Evolutionary conservation across 108 stramenopile genomes (phyloP).

Genomic region (Cyclotella atomus): DNA sequence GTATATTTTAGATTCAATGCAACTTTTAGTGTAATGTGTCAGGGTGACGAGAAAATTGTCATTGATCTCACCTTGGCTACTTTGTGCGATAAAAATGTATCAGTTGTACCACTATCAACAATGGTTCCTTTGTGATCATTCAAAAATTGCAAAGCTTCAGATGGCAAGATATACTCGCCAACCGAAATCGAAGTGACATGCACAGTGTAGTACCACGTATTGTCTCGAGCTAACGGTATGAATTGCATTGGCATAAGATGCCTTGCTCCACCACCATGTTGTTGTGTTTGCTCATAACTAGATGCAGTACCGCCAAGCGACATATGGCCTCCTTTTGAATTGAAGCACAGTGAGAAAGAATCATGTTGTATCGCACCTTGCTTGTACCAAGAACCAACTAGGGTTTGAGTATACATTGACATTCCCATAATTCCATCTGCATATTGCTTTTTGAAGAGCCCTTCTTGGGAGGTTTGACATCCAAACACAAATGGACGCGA

Average conservation of each 20-base stretch:
- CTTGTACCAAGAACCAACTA: conserved; percentile 46
- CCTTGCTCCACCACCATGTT: not conserved
- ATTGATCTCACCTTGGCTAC: conserved; percentile 35
- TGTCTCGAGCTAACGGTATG: conserved; percentile 45
- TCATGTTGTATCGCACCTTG: conserved; percentile 54
- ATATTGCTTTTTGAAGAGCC: conserved; percentile 91
- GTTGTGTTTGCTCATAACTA: conserved; percentile 50
- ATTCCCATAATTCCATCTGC: conserved; percentile 97
- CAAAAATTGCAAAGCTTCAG: conserved; percentile 41
- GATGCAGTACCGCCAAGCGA: conserved; percentile 63
- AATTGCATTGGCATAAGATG: conserved; percentile 65
- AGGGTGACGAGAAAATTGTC: not conserved
- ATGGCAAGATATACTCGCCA: conserved; percentile 21
- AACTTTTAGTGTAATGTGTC: too few relatives aligned
- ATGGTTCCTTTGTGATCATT: conserved; percentile 91
- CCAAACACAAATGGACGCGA: conserved; percentile 90
- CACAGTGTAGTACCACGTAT: conserved; percentile 61
- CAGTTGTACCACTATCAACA: conserved; percentile 96
- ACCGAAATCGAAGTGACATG: conserved; percentile 44
- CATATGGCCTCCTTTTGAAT: conserved; percentile 57
- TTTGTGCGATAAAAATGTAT: conserved; percentile 86
- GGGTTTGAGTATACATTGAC: conserved; percentile 59
- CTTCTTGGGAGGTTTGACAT: conserved; percentile 87
- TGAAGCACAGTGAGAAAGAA: conserved; percentile 76
- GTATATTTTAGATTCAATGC: too few relatives aligned